Conservation (phyloP, 371 early-diverging fungal species). For the Mortierella sp. region DNA sequence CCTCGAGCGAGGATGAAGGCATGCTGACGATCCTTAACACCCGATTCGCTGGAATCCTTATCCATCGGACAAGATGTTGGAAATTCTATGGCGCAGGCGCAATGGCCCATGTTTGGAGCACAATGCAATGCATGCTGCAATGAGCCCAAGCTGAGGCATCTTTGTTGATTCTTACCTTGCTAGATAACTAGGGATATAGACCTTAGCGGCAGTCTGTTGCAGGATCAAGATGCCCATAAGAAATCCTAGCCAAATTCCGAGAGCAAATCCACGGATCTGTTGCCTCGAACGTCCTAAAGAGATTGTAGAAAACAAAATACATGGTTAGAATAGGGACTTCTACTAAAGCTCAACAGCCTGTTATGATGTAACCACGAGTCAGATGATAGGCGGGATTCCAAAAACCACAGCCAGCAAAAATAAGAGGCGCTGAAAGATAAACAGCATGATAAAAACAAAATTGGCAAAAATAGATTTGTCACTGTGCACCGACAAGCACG, state of each 20-base stretch:
- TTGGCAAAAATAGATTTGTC: background rate
- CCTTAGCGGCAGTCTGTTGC: slow-evolving; percentile 48
- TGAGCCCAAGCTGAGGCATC: background rate
- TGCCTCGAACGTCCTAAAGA: slow-evolving; percentile 41
- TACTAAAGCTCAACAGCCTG: background rate
- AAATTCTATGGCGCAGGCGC: no score
- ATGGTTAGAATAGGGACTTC: background rate
- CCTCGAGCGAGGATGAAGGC: background rate
- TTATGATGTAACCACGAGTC: slow-evolving; percentile 6
- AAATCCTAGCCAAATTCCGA: slow-evolving; percentile 50
- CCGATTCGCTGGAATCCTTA: slow-evolving; percentile 25
- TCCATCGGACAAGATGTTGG: no score
- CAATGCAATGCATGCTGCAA: no score
- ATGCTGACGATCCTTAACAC: slow-evolving; percentile 23
- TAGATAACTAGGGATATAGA: slow-evolving; percentile 34
- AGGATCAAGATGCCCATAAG: slow-evolving; percentile 41
- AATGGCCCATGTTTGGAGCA: no score
- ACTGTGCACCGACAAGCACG: no score
- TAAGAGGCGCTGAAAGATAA: slow-evolving; percentile 1
- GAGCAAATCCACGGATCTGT: slow-evolving; percentile 40
- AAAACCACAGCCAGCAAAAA: background rate
- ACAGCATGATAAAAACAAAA: background rate
- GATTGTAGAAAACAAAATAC: background rate
- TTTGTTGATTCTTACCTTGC: slow-evolving; percentile 35
- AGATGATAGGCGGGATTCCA: slow-evolving; percentile 3